These are phyloP conservation scores for Trichothecium sympodiale DNA, from an alignment of 2,329 filamentous ascomycete genomes.

Conservation along the genomic window DNA sequence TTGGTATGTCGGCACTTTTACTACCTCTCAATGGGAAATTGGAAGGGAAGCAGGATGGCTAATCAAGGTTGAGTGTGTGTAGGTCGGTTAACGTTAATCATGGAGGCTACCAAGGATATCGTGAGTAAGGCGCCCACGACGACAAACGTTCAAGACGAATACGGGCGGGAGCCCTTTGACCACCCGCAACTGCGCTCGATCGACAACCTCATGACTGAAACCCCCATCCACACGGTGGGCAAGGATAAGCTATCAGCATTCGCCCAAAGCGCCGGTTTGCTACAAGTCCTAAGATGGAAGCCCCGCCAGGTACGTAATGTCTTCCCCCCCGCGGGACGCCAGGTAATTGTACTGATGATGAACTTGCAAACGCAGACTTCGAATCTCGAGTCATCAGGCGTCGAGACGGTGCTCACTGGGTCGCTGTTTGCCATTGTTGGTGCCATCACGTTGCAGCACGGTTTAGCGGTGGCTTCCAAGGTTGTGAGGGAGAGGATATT, in stretches of 20 bases:
- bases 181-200: conserved; percentile 64
- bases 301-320: conserved; percentile 69
- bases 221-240: conserved; percentile 50
- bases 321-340: no score
- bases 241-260: conserved; percentile 57
- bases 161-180: conserved; percentile 51
- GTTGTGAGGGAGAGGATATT: conserved; percentile 70
- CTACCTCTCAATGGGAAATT: neutral
- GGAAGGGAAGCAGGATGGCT: neutral
- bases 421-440: conserved; percentile 79
- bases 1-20: conserved; percentile 47
- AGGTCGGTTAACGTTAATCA: conserved; percentile 25
- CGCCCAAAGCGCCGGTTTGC: conserved; percentile 59
- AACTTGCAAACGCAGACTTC: conserved; percentile 34
- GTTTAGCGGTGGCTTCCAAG: conserved; percentile 64
- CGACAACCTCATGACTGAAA: conserved; percentile 53
- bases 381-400: conserved; percentile 61
- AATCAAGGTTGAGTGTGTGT: neutral
- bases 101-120: conserved; percentile 27
- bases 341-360: no score
- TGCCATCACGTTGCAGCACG: conserved; percentile 79
- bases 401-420: conserved; percentile 63
- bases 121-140: conserved; percentile 20
- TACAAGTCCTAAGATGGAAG: conserved; percentile 76
- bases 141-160: conserved; percentile 27